These are phyloP conservation scores for Sonneratia alba DNA, from an alignment of 345 rosid species.

Conservation along the genomic window DNA sequence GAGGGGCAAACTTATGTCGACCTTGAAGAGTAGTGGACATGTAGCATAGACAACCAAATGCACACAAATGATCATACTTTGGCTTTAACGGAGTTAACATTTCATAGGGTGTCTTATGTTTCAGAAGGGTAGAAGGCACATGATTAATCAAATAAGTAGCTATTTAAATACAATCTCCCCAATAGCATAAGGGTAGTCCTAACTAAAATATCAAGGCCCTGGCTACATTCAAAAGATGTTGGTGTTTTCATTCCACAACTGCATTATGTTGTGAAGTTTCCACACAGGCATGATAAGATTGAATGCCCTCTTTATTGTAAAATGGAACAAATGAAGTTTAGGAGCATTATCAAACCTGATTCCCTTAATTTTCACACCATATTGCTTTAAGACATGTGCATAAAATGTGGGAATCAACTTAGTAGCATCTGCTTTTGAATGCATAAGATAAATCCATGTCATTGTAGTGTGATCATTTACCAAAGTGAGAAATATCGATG, in stretches of 20 bases:
- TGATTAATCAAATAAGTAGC: no score
- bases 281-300: not conserved
- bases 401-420: not conserved
- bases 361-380: not conserved
- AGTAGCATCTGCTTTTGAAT: not conserved
- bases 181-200: not conserved
- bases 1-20: no score
- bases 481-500: not conserved
- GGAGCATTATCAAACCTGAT: not conserved
- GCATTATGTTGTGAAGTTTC: slow-evolving; percentile 12
- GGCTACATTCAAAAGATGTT: slow-evolving; percentile 2
- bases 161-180: not conserved
- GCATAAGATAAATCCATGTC: not conserved
- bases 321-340: not conserved
- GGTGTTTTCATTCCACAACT: slow-evolving; percentile 3
- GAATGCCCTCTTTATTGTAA: not conserved
- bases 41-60: no score
- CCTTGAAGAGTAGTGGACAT: no score
- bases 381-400: not conserved
- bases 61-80: no score
- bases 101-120: no score
- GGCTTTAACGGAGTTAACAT: no score
- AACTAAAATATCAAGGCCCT: not conserved
- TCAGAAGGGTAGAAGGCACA: no score
- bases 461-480: not conserved